phyloP scores from a whole-genome alignment of 805 yeast species.

The Teunomyces kruisii region DNA sequence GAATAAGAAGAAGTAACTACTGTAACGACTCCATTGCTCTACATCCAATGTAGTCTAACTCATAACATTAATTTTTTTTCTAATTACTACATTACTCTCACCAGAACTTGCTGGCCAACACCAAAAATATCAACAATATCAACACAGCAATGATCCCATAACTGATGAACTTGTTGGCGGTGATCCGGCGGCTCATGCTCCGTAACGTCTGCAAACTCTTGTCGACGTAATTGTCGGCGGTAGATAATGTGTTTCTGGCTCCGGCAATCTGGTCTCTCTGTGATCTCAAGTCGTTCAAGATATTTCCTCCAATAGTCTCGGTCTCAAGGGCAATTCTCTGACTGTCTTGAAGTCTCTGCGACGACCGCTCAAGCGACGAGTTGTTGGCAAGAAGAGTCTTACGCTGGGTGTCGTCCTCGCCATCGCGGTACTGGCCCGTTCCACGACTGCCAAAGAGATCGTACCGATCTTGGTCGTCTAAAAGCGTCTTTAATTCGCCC shows the following conservation, averaged over 20 bases:
- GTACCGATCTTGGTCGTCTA: conserved; percentile 71
- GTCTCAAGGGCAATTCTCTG: conserved; percentile 92
- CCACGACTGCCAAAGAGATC: conserved; percentile 64
- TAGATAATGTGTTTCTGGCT: conserved; percentile 79
- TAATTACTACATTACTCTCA: conserved; percentile 16
- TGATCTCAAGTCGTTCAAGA: conserved; percentile 81
- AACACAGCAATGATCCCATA: conserved; percentile 89
- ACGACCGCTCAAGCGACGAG: conserved; percentile 75
- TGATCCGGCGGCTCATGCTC: conserved; percentile 88
- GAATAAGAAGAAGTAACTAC: too few relatives aligned
- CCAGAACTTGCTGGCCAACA: conserved; percentile 78
- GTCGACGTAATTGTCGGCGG: conserved; percentile 93
- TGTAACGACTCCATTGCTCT: too few relatives aligned
- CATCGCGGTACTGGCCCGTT: conserved; percentile 27
- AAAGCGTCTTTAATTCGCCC: conserved; percentile 49
- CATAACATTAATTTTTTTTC: not conserved
- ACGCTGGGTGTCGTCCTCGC: conserved; percentile 64
- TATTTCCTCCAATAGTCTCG: conserved; percentile 86
- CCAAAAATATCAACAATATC: conserved; percentile 76
- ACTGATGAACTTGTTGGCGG: conserved; percentile 86
- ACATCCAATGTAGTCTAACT: too few relatives aligned
- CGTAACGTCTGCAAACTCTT: conserved; percentile 81
- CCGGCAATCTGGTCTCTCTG: conserved; percentile 91
- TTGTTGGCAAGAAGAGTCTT: conserved; percentile 76
- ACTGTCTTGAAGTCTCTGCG: conserved; percentile 81